These are phyloP conservation scores for Crepidotus variabilis DNA, from an alignment of 768 basidiomycete genomes.

Conservation along the genomic window DNA sequence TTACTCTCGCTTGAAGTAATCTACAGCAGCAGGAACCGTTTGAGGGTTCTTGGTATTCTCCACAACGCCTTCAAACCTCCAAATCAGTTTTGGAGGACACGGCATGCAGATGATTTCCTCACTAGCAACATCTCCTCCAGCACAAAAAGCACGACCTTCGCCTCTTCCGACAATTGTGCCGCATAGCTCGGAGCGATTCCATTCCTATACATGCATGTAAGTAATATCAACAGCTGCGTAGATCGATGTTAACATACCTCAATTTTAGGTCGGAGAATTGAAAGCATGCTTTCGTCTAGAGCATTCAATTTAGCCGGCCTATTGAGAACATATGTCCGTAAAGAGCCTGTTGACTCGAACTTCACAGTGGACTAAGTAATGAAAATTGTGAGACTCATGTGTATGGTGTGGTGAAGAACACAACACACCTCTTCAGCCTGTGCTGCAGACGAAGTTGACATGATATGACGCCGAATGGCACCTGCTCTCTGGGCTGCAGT, in stretches of 20 bases:
- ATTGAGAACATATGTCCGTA: slow-evolving; percentile 76
- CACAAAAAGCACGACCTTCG: slow-evolving; percentile 78
- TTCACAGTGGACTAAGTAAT: slow-evolving; percentile 46
- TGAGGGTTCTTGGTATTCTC: slow-evolving; percentile 41
- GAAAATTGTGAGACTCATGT: slow-evolving; percentile 13
- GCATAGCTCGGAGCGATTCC: slow-evolving; percentile 68
- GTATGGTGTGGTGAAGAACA: slow-evolving; percentile 5
- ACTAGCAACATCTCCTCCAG: slow-evolving; percentile 94
- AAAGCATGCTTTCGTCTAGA: slow-evolving; percentile 76
- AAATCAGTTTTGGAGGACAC: background rate
- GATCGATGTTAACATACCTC: slow-evolving; percentile 42
- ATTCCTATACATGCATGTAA: slow-evolving; percentile 47
- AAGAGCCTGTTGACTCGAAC: slow-evolving; percentile 62
- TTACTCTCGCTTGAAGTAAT: slow-evolving; percentile 89
- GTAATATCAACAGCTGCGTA: slow-evolving; percentile 6
- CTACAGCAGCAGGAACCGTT: slow-evolving; percentile 62
- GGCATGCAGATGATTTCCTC: slow-evolving; percentile 25
- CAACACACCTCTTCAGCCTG: slow-evolving; percentile 32
- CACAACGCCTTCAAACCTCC: slow-evolving; percentile 47
- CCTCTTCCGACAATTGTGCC: slow-evolving; percentile 73
- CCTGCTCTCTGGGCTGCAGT: slow-evolving; percentile 37
- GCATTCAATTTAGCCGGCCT: slow-evolving; percentile 80
- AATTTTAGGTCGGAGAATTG: slow-evolving; percentile 64
- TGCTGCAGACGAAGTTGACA: slow-evolving; percentile 29
- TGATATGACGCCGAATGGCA: slow-evolving; percentile 47